Base-by-base conservation (phyloP, 768 basidiomycete species). In the Mycena crocata region DNA sequence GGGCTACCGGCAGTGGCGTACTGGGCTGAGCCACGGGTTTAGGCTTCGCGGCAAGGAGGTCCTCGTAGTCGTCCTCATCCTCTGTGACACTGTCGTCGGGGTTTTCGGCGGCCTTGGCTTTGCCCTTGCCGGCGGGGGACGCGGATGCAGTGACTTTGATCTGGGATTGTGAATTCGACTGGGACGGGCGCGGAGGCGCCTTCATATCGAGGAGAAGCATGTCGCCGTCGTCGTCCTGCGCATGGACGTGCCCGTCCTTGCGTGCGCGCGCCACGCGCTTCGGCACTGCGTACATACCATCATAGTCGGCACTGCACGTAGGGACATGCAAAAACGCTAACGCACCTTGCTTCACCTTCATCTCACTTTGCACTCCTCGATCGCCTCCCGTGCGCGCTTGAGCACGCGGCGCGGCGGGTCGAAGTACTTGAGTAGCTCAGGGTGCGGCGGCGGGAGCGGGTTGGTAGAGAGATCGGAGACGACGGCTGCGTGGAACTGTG, bases 401-500 rank as follows among this genome's bases (percentile, higher is more conserved):
- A 91, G 77, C 1, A 93, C 87, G 34, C 82, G 84, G 34, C 80
- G 84, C 0, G 96, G 96, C 6, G 94, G 89, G 14, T 94, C 82
- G 71, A 98, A 90, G 78, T 93, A 99, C 74, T 92, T 95, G 31
- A 87, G 80, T 1, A 98, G 83, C 60, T 94, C 93, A 2, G 90
- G 91, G 77, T 98, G 95, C 1, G 94, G 93, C 3, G 93, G 93
- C 1, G 93, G 90, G 12, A 97, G 84, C 0, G 95, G 94, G 60
- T 94, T 83, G 9, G 83, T 83, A 24, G 83, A 77, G n/a, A 96
- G 77, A 74, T 98, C 93, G 2, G 86, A 80, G 23, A 92, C 89
- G 13, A 94, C 85, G 2, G 95, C 95, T 55, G 87, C 86, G 74
- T 98, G 96, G 78, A 97, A 94, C 72, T 95, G 89, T 15, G 96